Evolutionary conservation across 1,139 yeast genomes (phyloP), one percentile per base, ranked within the genome.

Genomic region (Meyerozyma carpophila): DNA sequence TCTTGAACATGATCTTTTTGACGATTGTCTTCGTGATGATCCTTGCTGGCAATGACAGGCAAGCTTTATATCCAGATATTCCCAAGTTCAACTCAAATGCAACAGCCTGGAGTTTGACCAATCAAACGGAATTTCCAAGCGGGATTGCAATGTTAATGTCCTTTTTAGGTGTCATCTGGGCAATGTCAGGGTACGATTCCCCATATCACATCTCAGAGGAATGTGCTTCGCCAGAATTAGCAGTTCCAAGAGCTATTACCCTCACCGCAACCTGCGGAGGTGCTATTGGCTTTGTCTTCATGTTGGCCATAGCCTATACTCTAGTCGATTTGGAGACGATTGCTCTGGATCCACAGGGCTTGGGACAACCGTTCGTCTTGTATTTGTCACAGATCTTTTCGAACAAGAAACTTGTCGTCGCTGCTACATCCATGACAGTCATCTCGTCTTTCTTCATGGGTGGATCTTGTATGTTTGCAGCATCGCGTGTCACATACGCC

Each of bases 141-240:
- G 90, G 90, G 41, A 68, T 82, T 40, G 74, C 85, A 25, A 68
- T 81, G 57, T 63, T 82, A 47, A 70, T 79, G 74, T 69, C 81
- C 16, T 82, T 82, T 58, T 64, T 81, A 55, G 83, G 88, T 25
- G 82, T 77, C 42, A 79, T 82, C 55, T 84, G 90, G 90, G 79
- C 85, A 31, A 82, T 83, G 84, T 76, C 84, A 40, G 90, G 90
- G 18, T 83, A 80, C 55, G 91, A 84, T 58, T 77, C 86, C 18
- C 86, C 90, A 0, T 83, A 82, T 68, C 90, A 84, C 55, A 65
- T 84, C 44, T 74, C 87, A 14, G 93, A 84, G 60, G 89, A 83
- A 56, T 80, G 86, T 55, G 66, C 82, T 37, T 81, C 82, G 57
- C 86, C 89, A 8, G 67, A 73, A n/a, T 64, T 67, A 29, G 82